Conservation (phyloP, 345 rosid species). For the Syzygium oleosum region DNA sequence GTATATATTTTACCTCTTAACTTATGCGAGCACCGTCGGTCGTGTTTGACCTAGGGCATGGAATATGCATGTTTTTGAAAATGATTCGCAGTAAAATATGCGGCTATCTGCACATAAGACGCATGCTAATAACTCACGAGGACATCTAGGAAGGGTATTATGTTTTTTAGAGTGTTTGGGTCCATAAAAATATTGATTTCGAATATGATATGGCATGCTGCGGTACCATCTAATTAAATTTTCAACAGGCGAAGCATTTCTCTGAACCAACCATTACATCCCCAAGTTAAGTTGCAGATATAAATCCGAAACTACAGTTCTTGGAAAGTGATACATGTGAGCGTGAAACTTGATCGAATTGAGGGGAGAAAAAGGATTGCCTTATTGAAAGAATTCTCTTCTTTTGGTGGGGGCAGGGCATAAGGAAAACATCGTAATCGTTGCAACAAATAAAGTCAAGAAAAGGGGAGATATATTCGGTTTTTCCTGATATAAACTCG, state of each 20-base stretch:
- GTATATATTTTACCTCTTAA: background rate
- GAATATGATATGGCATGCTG: background rate
- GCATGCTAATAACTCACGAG: background rate
- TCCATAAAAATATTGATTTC: background rate
- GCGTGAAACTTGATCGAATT: background rate
- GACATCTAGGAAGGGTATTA: background rate
- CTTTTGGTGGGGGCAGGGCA: background rate
- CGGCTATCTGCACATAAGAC: background rate
- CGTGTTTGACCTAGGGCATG: background rate
- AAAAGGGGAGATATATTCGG: background rate
- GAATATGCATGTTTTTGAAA: background rate
- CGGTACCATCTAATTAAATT: background rate
- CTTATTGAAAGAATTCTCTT: background rate
- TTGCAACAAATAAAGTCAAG: background rate
- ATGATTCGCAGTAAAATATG: background rate
- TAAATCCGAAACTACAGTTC: background rate
- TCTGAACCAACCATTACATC: background rate
- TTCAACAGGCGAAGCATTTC: background rate
- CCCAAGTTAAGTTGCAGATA: background rate
- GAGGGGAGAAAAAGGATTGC: background rate
- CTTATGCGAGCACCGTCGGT: background rate
- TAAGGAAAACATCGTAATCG: background rate
- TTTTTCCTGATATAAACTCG: background rate
- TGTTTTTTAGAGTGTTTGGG: background rate
- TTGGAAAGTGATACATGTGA: background rate